These are phyloP conservation scores for Chaetoceros muelleri DNA, from an alignment of 108 stramenopile genomes.

Conservation along the genomic window DNA sequence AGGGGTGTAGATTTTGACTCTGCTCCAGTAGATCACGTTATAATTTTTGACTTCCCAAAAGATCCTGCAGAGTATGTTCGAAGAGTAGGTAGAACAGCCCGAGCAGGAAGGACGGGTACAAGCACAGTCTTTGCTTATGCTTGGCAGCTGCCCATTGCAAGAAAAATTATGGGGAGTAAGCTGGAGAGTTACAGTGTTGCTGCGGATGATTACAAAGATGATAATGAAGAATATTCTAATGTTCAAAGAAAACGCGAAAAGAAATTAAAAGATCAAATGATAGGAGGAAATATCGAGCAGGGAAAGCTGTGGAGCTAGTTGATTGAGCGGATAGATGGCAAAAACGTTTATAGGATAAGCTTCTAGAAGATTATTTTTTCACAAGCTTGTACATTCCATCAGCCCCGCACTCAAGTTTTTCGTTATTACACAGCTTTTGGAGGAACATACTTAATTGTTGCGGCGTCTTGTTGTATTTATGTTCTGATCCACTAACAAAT, in stretches of 20 bases:
- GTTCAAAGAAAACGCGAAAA: slow-evolving; percentile 17
- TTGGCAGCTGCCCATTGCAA: slow-evolving; percentile 78
- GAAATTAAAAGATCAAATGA: slow-evolving; percentile 8
- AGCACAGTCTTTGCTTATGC: slow-evolving; percentile 83
- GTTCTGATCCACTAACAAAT: slow-evolving; percentile 79
- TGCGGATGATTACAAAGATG: slow-evolving; percentile 5
- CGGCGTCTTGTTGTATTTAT: slow-evolving; percentile 75
- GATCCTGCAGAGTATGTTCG: slow-evolving; percentile 91
- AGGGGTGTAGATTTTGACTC: slow-evolving; percentile 90
- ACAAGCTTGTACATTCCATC: slow-evolving; percentile 79
- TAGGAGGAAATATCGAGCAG: slow-evolving; percentile 36
- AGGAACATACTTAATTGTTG: slow-evolving; percentile 63
- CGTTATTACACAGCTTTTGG: slow-evolving; percentile 66
- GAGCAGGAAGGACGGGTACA: slow-evolving; percentile 80
- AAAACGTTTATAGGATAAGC: too few species aligned
- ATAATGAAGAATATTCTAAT: slow-evolving; percentile 10
- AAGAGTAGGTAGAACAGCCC: slow-evolving; percentile 84
- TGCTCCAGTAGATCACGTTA: slow-evolving; percentile 82
- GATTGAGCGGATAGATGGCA: too few species aligned
- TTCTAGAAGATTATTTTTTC: slow-evolving; percentile 60
- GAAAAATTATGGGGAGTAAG: slow-evolving; percentile 55
- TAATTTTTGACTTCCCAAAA: slow-evolving; percentile 91
- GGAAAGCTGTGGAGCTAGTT: slow-evolving; percentile 26
- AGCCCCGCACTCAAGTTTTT: slow-evolving; percentile 75
- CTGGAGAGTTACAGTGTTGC: too few species aligned